Base-by-base conservation (phyloP, 495 filamentous ascomycete species). In the Tuber brumale region DNA sequence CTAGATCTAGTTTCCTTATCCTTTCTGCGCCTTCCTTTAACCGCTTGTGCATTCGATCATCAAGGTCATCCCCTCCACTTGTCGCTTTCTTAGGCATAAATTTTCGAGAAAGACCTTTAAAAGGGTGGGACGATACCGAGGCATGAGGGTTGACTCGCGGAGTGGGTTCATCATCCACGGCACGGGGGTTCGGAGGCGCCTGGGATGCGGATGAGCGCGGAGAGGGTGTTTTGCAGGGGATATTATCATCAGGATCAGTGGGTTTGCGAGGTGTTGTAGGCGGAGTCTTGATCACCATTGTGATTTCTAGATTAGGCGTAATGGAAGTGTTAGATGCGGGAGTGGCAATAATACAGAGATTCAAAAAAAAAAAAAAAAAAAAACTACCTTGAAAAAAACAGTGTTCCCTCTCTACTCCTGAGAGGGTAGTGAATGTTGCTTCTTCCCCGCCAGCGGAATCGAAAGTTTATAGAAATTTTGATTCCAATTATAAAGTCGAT, bases 1-100 rank as follows among this genome's bases (percentile, higher is more conserved):
- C 88, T 44, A 88, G 85, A 81, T 89, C 88, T n/a, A 89, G 39
- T 70, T 78, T 81, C 71, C 51, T 80, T 43, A 73, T 76, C 73
- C 70, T 44, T 39, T 80, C 78, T 45, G 37, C 39, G 45, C 76
- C 80, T 51, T 77, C 76, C 45, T 82, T 82, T 6, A 81, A 76
- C 57, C 73, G 79, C 48, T 76, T 79, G 70, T 82, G 76, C 23
- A 75, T 76, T 27, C 77, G 73, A 35, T 80, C 78, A 37, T 80
- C 78, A n/a, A 76, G 78, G n/a, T 82, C 80, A 48, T 79, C 72
- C 21, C 70, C 72, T 31, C 71, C 71, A 19, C 74, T 66, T 45
- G 73, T 72, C 21, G 76, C 41, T 71, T 81, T 81, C 51, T 81
- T 79, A 12, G 75, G 73, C 74, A 82, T 79, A 41, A 82, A 79